Percentiles rank a stretch among this genome's conserved stretches.
Evolutionary conservation across 2,329 filamentous ascomycete species (phyloP).

Genomic region (Erysiphe pulchra): DNA sequence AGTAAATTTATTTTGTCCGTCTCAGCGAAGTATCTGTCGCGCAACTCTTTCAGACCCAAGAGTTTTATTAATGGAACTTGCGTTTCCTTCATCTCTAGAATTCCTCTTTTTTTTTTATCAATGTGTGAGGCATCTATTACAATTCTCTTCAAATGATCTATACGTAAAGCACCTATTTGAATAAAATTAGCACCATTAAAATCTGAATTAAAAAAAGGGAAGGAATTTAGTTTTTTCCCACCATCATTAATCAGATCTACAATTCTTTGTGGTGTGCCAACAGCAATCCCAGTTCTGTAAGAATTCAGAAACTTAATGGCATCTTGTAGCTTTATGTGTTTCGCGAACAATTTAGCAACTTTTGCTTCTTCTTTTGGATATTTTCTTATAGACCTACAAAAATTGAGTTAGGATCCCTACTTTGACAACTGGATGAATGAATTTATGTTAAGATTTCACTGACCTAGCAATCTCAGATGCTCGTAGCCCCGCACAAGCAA

Average conservation of each 20-base stretch:
- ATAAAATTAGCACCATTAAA: slow-evolving; percentile 5
- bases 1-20: slow-evolving; percentile 33
- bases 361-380: slow-evolving; percentile 56
- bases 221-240: slow-evolving; percentile 15
- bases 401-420: too few species aligned
- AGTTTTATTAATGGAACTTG: slow-evolving; percentile 57
- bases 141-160: slow-evolving; percentile 48
- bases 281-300: slow-evolving; percentile 54
- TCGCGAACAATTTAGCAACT: slow-evolving; percentile 85
- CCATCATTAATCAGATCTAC: slow-evolving; percentile 63
- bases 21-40: slow-evolving; percentile 34
- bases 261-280: slow-evolving; percentile 68
- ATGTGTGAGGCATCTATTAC: slow-evolving; percentile 82
- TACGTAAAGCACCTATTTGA: slow-evolving; percentile 36
- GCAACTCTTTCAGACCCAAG: slow-evolving; percentile 44
- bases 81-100: slow-evolving; percentile 89
- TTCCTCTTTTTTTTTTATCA: slow-evolving; percentile 78
- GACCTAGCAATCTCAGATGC: slow-evolving; percentile 65
- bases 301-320: slow-evolving; percentile 50
- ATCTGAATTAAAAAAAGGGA: neutral
- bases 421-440: too few species aligned
- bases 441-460: slow-evolving; percentile 1
- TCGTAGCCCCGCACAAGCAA: slow-evolving; percentile 63
- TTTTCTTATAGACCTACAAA: slow-evolving; percentile 36
- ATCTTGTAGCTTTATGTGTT: slow-evolving; percentile 89